Base-by-base conservation (phyloP, 768 basidiomycete species). In the Xerocomus potaroensis region DNA sequence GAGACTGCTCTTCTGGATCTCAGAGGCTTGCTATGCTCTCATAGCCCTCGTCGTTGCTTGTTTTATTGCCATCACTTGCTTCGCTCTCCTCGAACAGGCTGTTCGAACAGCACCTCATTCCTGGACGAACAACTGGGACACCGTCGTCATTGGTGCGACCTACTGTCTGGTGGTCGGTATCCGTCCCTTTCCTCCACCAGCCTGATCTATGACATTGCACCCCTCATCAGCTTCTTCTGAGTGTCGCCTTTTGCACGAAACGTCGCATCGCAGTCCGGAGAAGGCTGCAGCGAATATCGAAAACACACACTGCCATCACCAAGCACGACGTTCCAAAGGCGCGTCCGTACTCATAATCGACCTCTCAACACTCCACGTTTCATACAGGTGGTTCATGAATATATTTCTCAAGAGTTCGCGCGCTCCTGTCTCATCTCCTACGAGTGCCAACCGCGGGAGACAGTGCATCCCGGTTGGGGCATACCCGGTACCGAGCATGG, bases 401-500 rank as follows among this genome's bases (percentile, higher is more conserved):
- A 83, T 54, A 77, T 90, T 47, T 71, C 75, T 42, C 83, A 84
- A 60, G 88, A 91, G 59, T 88, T 83, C 62, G 74, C 80, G n/a
- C 83, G 88, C 21, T 70, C 80, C 16, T 87, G 84, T 64, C 68
- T 88, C 32, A 74, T 89, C 53, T 72, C 81, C 8, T 80, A 83
- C 64, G 80, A 84, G 64, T 82, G 83, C 24, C 73, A 82, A 51
- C 87, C 88, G 18, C 79, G 78, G 63, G 76, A 78, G 44, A 77
- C 75, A 4, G 65, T 71, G 56, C 86, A 84, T 55, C 77, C 80
- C 34, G 88, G 88, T 11, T 90, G 87, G 87, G 87, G 88, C 19
- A 68, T 72, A 53, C 86, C 62, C 77, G 86, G 82, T 29, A 82
- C 79, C 6, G 74, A 75, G 53, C 77, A 79, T 62, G 76, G 70